Evolutionary conservation across 1,139 yeast genomes (phyloP), one percentile per base, ranked within the genome.

Genomic region (Pichia sp.): DNA sequence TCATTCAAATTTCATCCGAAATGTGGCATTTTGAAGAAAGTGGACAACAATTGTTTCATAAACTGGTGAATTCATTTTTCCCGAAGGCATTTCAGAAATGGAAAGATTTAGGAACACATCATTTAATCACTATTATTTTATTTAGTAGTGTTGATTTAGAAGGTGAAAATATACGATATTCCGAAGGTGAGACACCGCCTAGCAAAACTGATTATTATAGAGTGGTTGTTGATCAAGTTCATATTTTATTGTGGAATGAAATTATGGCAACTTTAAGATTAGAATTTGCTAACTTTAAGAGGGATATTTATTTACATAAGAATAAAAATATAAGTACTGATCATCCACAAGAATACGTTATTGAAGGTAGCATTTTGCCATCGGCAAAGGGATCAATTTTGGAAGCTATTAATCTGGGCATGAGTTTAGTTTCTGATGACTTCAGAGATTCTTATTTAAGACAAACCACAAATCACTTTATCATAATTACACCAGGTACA

Each of bases 11-110:
- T 50, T 85, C 96, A 1, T 72, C 83, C 31, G 99, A 93, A 56
- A 93, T 91, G 96, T 93, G 97, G 95, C 88, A 89, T 58, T 93
- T 93, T 61, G 97, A 91, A 62, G 96, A 89, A 56, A 84, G 83
- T 52, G 98, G 98, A 0, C 97, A 89, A 56, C 84, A 89, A 38
- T 76, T 87, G 74, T 91, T 89, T 59, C 94, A 89, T 60, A 88
- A 88, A 60, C 76, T 93, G 54, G 87, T 93, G 38, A 89, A 91
- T 59, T 85, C 94, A 19, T 70, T 91, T 43, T 78, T 93, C 46
- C 98, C 99, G 0, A 84, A 81, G 48, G 82, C 91, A 22, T 88
- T 93, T 61, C 81, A 80, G 51, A 74, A 82, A 44, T 91, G 97
- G 97, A 73, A 89, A 50, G 80, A 80, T 30, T 74, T 80, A 43